These are phyloP conservation scores for Trichaptum fuscoviolaceum DNA, from an alignment of 768 basidiomycete genomes.

Conservation along the genomic window DNA sequence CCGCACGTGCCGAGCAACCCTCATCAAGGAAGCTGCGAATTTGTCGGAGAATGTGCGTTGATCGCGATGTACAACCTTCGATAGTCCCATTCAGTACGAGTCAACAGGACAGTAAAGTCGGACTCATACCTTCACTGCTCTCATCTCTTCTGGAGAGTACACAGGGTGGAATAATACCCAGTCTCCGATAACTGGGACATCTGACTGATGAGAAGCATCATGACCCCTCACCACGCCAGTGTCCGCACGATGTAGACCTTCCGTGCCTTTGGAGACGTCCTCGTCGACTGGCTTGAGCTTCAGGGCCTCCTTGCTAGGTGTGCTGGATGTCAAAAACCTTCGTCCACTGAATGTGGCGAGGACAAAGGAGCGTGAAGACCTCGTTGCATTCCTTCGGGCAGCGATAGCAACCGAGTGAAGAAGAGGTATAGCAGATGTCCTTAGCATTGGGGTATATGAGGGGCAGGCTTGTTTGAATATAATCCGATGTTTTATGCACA, in stretches of 20 bases:
- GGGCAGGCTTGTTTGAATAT: not conserved
- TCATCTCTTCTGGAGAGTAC: constrained; percentile 70
- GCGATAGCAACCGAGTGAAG: not conserved
- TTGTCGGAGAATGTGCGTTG: constrained; percentile 68
- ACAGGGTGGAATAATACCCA: constrained; percentile 96
- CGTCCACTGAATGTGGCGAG: not conserved
- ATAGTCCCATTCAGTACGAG: not conserved
- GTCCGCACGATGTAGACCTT: constrained; percentile 3
- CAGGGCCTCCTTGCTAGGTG: not conserved
- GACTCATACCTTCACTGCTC: constrained; percentile 56
- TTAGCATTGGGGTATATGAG: not conserved
- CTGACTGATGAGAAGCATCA: not conserved
- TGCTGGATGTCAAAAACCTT: not conserved
- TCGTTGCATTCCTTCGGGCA: not conserved
- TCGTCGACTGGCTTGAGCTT: not conserved
- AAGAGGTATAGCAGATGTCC: not conserved
- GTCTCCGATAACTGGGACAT: constrained; percentile 41
- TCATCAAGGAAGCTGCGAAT: constrained; percentile 61
- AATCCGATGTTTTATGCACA: not conserved
- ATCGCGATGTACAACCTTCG: constrained; percentile 63
- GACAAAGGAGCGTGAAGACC: not conserved
- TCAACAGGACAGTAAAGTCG: not conserved
- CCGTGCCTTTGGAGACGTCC: not conserved
- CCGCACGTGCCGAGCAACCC: constrained; percentile 37
- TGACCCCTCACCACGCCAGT: not conserved